Conservation (phyloP, 208 protist species). For the Trypanosoma boissoni region DNA sequence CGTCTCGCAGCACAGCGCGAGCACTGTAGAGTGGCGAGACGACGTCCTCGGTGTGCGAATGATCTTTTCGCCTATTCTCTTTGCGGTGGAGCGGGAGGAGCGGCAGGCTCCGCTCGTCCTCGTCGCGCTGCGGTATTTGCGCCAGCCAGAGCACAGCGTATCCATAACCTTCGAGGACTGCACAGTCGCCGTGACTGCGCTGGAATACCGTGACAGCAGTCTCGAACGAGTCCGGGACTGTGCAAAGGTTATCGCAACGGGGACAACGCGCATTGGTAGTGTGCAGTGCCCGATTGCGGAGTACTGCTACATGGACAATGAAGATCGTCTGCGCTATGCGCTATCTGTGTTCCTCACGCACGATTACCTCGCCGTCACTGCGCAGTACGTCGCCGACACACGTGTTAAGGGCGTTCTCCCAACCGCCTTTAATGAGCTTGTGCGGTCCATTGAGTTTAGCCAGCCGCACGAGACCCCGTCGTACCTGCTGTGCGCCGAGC, state of each 20-base stretch:
- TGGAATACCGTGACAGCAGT: conserved; percentile 63
- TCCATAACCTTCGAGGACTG: conserved; percentile 71
- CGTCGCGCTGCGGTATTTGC: conserved; percentile 59
- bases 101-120: conserved; percentile 80
- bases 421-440: conserved; percentile 70
- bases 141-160: conserved; percentile 59
- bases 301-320: conserved; percentile 81
- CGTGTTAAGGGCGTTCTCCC: conserved; percentile 63
- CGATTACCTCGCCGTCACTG: conserved; percentile 60
- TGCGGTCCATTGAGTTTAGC: conserved; percentile 58
- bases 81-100: conserved; percentile 67
- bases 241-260: conserved; percentile 41
- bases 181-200: conserved; percentile 28
- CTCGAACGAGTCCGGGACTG: conserved; percentile 60
- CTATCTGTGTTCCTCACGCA: conserved; percentile 72
- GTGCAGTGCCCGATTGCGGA: conserved; percentile 56
- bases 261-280: conserved; percentile 58
- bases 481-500: conserved; percentile 80
- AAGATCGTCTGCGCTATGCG: conserved; percentile 44
- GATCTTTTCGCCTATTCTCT: conserved; percentile 69
- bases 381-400: conserved; percentile 70
- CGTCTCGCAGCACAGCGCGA: conserved; percentile 58
- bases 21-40: conserved; percentile 76
- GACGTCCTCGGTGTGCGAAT: conserved; percentile 63
- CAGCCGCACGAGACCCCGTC: conserved; percentile 62